These are phyloP conservation scores for Apium graveolens DNA, from an alignment of 129 eudicot species.

Conservation along the genomic window DNA sequence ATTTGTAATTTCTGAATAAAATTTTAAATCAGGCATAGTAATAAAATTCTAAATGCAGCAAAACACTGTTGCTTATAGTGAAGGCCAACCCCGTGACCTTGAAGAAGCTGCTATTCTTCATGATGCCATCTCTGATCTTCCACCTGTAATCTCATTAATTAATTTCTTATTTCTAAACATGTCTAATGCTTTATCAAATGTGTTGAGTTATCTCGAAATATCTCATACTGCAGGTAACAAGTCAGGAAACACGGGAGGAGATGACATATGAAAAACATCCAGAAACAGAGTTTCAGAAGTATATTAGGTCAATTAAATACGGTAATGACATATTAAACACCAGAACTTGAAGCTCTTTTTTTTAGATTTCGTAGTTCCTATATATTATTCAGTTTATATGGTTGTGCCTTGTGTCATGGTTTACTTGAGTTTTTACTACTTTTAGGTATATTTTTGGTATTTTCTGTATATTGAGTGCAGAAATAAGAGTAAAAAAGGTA, in stretches of 20 bases:
- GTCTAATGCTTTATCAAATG: background rate
- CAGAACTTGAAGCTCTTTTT: constrained; percentile 3
- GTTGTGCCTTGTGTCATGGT: background rate
- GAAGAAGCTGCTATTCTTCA: constrained; percentile 59
- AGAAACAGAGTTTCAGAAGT: constrained; percentile 67
- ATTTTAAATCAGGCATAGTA: constrained; percentile 7
- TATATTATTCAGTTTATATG: background rate
- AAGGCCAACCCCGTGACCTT: constrained; percentile 71
- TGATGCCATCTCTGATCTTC: constrained; percentile 92
- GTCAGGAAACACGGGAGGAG: constrained; percentile 61
- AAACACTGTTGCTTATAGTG: constrained; percentile 74
- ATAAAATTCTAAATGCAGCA: constrained; percentile 35
- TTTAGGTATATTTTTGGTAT: too few relatives aligned
- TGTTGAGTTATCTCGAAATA: constrained; percentile 4
- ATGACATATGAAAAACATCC: constrained; percentile 65
- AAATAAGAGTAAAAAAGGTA: too few relatives aligned
- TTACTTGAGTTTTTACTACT: too few relatives aligned
- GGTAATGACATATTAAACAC: constrained; percentile 35
- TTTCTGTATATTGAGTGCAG: too few relatives aligned
- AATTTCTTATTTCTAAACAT: constrained; percentile 6
- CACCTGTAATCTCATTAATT: constrained; percentile 40
- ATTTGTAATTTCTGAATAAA: background rate
- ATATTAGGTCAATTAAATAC: constrained; percentile 47
- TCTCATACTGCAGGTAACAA: constrained; percentile 43
- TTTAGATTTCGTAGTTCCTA: background rate